These are phyloP conservation scores for Erythrobasidium yunnanense DNA, from an alignment of 768 basidiomycete species.

Conservation along the genomic window DNA sequence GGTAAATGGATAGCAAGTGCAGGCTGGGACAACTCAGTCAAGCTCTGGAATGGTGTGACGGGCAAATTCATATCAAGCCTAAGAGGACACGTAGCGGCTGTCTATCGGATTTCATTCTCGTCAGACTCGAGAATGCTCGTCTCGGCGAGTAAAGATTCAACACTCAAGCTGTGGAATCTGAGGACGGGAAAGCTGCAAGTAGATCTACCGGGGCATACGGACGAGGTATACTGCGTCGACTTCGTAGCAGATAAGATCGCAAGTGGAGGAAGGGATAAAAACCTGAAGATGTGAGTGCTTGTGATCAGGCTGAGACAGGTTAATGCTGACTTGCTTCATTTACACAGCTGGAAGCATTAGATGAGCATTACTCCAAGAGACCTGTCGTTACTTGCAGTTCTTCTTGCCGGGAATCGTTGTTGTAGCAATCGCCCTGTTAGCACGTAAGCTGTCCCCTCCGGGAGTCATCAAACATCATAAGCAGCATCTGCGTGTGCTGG, in stretches of 20 bases:
- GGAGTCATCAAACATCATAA: too few species aligned
- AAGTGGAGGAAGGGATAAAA: conserved; percentile 84
- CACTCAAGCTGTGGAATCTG: conserved; percentile 93
- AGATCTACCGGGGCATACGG: conserved; percentile 89
- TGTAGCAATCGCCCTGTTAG: too few species aligned
- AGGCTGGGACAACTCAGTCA: conserved; percentile 78
- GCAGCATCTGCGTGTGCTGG: too few species aligned
- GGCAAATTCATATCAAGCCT: conserved; percentile 77
- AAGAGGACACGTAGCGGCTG: conserved; percentile 83
- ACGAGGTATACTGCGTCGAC: conserved; percentile 98
- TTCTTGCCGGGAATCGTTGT: too few species aligned
- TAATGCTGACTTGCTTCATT: neutral
- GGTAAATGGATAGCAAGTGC: conserved; percentile 83
- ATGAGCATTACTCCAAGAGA: too few species aligned
- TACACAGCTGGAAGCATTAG: neutral
- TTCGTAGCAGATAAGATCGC: conserved; percentile 99
- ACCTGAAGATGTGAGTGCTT: conserved; percentile 79
- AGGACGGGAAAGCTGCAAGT: conserved; percentile 89
- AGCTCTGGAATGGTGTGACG: conserved; percentile 70
- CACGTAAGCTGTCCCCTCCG: too few species aligned
- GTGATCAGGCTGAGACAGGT: neutral
- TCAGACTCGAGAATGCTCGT: conserved; percentile 83
- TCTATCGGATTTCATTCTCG: conserved; percentile 90
- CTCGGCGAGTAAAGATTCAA: conserved; percentile 90
- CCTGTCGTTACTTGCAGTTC: too few species aligned